Evolutionary conservation across 805 yeast species (phyloP).

Genomic region (Candida khao-thaluensis): DNA sequence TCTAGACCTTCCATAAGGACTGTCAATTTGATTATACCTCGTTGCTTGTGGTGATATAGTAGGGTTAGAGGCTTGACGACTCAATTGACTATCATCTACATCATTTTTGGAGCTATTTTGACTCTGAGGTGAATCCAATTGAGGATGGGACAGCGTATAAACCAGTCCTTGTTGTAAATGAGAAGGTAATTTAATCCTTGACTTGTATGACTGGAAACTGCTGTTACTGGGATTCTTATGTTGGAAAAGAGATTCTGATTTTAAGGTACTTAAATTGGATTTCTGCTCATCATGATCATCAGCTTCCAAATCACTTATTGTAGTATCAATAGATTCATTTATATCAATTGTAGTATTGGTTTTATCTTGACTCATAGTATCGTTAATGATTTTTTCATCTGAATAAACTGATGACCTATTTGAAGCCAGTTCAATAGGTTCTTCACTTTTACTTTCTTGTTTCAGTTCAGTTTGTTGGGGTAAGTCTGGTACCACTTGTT

Average conservation of each 20-base stretch:
- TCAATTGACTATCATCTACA: not conserved
- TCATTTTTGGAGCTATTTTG: not conserved
- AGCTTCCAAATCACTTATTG: constrained; percentile 7
- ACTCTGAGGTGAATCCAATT: not conserved
- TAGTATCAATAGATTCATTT: constrained; percentile 8
- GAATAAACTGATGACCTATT: constrained; percentile 22
- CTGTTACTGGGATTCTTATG: constrained; percentile 21
- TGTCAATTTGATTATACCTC: constrained; percentile 5
- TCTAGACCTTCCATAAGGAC: constrained; percentile 10
- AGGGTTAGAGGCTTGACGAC: constrained; percentile 9
- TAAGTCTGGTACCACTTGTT: not conserved
- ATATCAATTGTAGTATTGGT: constrained; percentile 1
- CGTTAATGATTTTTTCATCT: constrained; percentile 12
- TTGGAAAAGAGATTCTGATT: constrained; percentile 13
- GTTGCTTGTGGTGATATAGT: constrained; percentile 3
- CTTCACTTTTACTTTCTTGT: not conserved
- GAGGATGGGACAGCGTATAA: not conserved
- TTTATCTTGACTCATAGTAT: constrained; percentile 1
- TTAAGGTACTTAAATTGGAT: constrained; percentile 1
- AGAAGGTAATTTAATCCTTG: constrained; percentile 34
- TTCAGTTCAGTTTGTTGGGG: not conserved
- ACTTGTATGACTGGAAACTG: constrained; percentile 29
- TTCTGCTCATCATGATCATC: constrained; percentile 1
- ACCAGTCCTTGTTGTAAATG: constrained; percentile 19
- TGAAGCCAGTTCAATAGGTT: constrained; percentile 10